Evolutionary conservation across 495 filamentous ascomycete species (phyloP).

Genomic region (Oleoguttula mirabilis): DNA sequence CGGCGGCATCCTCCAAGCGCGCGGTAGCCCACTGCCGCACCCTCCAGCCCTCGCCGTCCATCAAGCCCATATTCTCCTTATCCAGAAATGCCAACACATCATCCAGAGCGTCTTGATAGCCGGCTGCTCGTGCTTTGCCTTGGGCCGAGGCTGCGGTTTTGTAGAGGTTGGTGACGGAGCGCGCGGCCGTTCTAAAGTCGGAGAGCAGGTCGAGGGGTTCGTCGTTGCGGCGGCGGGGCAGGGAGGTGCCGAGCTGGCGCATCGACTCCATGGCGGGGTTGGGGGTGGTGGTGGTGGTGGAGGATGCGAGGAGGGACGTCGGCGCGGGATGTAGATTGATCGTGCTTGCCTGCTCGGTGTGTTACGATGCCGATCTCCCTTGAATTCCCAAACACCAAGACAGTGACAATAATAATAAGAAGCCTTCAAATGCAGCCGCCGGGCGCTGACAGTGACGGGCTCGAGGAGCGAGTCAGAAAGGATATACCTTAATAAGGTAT

Average conservation of each 20-base stretch:
- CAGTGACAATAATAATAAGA: too few relatives aligned
- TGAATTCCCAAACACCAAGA: too few relatives aligned
- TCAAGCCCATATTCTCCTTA: conserved; percentile 59
- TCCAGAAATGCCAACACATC: conserved; percentile 79
- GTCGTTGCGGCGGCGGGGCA: conserved; percentile 38
- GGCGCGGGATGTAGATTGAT: too few relatives aligned
- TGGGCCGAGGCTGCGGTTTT: conserved; percentile 72
- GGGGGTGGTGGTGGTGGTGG: neutral
- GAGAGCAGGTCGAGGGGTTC: conserved; percentile 48
- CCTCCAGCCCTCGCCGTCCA: conserved; percentile 68
- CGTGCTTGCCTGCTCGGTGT: too few relatives aligned
- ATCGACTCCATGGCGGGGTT: conserved; percentile 56
- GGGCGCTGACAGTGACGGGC: too few relatives aligned
- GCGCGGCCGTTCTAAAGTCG: conserved; percentile 80
- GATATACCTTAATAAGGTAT: too few relatives aligned
- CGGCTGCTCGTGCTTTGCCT: conserved; percentile 57
- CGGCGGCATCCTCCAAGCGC: conserved; percentile 50
- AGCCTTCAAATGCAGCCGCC: too few relatives aligned
- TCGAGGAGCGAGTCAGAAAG: too few relatives aligned
- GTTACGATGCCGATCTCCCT: too few relatives aligned
- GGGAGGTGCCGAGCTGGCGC: conserved; percentile 57
- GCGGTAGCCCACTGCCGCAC: conserved; percentile 79
- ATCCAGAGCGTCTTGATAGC: conserved; percentile 90
- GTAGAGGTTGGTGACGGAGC: conserved; percentile 93
- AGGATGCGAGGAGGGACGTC: too few relatives aligned